Conservation (phyloP, 2,329 filamentous ascomycete genomes). For the Talaromyces albobiverticillius region DNA sequence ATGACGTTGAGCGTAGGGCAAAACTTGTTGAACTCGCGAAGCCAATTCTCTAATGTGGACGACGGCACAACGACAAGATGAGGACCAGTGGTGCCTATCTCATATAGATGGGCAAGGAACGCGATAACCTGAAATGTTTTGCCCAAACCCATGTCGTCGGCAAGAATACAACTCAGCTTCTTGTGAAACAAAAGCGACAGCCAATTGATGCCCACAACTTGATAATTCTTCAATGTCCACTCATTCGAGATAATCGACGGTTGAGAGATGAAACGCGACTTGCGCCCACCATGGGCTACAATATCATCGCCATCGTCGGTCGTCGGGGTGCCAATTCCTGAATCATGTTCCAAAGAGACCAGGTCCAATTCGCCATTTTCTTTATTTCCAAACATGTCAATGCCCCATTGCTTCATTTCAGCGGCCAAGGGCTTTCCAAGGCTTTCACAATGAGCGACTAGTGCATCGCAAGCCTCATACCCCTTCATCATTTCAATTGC, state of each 20-base stretch:
- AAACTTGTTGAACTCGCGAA: constrained; percentile 83
- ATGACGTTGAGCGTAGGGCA: constrained; percentile 71
- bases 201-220: constrained; percentile 94
- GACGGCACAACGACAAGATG: constrained; percentile 88
- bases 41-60: constrained; percentile 94
- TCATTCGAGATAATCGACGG: constrained; percentile 74
- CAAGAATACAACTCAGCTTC: constrained; percentile 81
- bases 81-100: constrained; percentile 65
- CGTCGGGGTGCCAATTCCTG: constrained; percentile 62
- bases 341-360: constrained; percentile 60
- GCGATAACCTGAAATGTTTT: constrained; percentile 97
- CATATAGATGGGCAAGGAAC: constrained; percentile 78
- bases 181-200: constrained; percentile 77
- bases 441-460: constrained; percentile 72
- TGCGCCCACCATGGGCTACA: constrained; percentile 29
- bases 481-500: constrained; percentile 72
- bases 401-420: constrained; percentile 66
- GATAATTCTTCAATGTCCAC: constrained; percentile 84
- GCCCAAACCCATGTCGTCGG: constrained; percentile 93
- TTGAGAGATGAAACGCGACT: constrained; percentile 57
- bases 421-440: constrained; percentile 65
- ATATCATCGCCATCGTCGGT: constrained; percentile 47
- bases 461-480: constrained; percentile 77
- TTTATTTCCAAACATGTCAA: constrained; percentile 62
- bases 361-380: constrained; percentile 59